phyloP scores from a whole-genome alignment of 768 basidiomycete genomes.

The Suillus paluster region DNA sequence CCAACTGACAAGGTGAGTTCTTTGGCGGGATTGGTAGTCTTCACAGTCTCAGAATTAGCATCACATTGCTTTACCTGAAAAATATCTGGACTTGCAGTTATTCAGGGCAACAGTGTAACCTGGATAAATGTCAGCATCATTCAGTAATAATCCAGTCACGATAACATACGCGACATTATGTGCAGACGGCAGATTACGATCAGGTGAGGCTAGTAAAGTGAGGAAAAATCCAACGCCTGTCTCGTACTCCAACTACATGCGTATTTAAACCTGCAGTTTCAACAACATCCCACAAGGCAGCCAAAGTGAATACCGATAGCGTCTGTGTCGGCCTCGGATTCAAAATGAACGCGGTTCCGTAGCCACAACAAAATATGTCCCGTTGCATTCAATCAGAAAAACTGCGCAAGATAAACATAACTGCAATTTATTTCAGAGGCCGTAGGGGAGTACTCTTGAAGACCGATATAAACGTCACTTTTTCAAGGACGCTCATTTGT shows the following conservation, averaged over 20 bases:
- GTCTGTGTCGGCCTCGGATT: background rate
- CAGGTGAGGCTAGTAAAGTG: background rate
- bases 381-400: constrained; percentile 8
- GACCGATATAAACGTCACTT: background rate
- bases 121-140: constrained; percentile 21
- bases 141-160: background rate
- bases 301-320: constrained; percentile 5
- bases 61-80: background rate
- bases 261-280: constrained; percentile 24
- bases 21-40: constrained; percentile 43
- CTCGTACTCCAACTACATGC: background rate
- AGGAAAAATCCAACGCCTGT: background rate
- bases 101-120: constrained; percentile 42
- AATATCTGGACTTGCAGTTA: constrained; percentile 46
- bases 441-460: constrained; percentile 1
- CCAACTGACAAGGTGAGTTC: constrained; percentile 44
- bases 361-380: background rate
- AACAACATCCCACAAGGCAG: background rate
- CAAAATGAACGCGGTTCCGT: background rate
- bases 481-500: background rate
- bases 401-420: constrained; percentile 3
- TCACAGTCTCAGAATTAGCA: constrained; percentile 1
- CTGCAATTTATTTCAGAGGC: background rate
- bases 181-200: background rate
- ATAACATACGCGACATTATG: constrained; percentile 15